These are phyloP conservation scores for Fraxinus pennsylvanica DNA, from an alignment of 257 asterid species.

Conservation along the genomic window DNA sequence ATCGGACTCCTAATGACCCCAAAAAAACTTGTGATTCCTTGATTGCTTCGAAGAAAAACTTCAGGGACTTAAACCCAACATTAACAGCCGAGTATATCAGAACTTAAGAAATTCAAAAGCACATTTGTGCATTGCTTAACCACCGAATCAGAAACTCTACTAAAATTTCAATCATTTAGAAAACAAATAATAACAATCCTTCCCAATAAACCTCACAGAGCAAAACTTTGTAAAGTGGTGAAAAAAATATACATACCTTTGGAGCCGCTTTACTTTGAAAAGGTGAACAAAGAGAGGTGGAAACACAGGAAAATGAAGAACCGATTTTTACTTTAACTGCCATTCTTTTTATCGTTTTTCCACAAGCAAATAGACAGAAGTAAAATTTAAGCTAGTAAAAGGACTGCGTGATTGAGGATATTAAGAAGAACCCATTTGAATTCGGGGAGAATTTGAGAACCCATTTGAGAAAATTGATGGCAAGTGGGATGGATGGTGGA, in stretches of 20 bases:
- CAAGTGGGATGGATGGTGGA: neutral
- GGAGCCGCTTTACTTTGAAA: constrained; percentile 36
- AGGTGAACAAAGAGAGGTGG: constrained; percentile 47
- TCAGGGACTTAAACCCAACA: neutral
- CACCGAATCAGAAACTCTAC: neutral
- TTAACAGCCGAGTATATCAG: neutral
- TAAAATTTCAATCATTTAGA: neutral
- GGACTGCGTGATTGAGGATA: neutral
- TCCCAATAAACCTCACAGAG: neutral
- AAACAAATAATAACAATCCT: neutral
- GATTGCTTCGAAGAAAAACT: neutral
- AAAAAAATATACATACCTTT: constrained; percentile 36
- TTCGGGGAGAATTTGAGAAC: constrained; percentile 13
- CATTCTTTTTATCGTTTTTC: constrained; percentile 38
- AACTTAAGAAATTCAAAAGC: constrained; percentile 4
- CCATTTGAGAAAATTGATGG: constrained; percentile 20
- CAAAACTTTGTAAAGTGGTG: neutral
- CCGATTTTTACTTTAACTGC: constrained; percentile 41
- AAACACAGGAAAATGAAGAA: constrained; percentile 47
- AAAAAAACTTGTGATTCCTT: neutral
- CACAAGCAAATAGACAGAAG: constrained; percentile 18
- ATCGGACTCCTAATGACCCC: neutral
- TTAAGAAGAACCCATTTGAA: constrained; percentile 28
- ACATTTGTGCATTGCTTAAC: neutral
- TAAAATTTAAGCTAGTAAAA: constrained; percentile 13